A percentile compares a stretch with the other conserved stretches of the same genome.
These are phyloP conservation scores for Delitschia confertaspora DNA, from an alignment of 495 filamentous ascomycete species.

Conservation along the genomic window DNA sequence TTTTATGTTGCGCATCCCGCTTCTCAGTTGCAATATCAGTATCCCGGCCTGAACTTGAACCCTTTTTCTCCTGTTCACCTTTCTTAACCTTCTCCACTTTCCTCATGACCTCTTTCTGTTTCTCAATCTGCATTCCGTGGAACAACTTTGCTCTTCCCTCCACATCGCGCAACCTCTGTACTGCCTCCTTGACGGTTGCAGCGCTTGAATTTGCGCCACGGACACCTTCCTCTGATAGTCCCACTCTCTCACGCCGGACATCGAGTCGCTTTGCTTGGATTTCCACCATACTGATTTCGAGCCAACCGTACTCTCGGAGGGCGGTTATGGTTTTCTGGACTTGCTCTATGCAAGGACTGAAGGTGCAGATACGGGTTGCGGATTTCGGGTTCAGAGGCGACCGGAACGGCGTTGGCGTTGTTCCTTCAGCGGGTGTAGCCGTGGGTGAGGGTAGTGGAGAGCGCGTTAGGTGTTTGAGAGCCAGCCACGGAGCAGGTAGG, in stretches of 20 bases:
- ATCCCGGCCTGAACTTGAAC: too few relatives aligned
- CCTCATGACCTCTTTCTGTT: conserved; percentile 15
- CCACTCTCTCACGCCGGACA: conserved; percentile 71
- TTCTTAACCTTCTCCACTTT: conserved; percentile 20
- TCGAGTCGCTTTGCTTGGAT: conserved; percentile 67
- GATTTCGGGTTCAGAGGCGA: conserved; percentile 63
- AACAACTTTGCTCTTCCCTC: conserved; percentile 55
- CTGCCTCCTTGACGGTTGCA: conserved; percentile 66
- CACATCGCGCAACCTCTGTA: conserved; percentile 59
- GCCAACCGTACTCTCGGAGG: conserved; percentile 73
- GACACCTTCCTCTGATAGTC: conserved; percentile 48
- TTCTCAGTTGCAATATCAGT: too few relatives aligned
- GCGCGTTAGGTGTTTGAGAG: conserved; percentile 73
- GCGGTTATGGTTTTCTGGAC: conserved; percentile 71
- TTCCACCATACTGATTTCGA: conserved; percentile 88
- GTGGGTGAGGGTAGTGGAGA: conserved; percentile 27
- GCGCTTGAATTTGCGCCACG: conserved; percentile 53
- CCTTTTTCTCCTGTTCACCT: conserved; percentile 10
- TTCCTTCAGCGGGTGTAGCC: conserved; percentile 10
- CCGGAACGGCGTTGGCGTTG: conserved; percentile 34
- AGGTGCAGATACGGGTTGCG: conserved; percentile 74
- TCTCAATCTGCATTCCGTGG: conserved; percentile 39
- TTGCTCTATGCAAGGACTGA: conserved; percentile 95
- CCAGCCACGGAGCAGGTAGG: conserved; percentile 86
- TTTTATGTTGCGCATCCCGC: conserved; percentile 15